These are phyloP conservation scores for Lycium ferocissimum DNA, from an alignment of 257 asterid genomes.

Conservation along the genomic window DNA sequence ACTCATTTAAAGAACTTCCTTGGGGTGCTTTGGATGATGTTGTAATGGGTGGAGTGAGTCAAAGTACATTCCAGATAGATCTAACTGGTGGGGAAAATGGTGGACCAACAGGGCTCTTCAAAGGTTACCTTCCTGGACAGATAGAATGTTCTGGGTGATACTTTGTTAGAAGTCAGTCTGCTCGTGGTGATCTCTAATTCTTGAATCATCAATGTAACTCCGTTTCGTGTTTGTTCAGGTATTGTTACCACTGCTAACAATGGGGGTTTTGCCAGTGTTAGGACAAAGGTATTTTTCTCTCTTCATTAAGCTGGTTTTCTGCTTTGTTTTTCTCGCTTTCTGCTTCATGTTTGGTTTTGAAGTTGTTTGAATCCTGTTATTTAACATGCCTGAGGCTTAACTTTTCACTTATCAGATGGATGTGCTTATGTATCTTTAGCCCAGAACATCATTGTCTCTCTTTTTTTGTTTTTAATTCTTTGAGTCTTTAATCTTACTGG, in stretches of 20 bases:
- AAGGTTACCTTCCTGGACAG: conserved; percentile 57
- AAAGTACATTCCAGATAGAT: conserved; percentile 76
- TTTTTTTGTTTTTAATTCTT: neutral
- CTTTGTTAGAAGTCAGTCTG: neutral
- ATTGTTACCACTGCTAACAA: conserved; percentile 89
- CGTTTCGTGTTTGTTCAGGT: conserved; percentile 49
- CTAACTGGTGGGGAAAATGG: conserved; percentile 82
- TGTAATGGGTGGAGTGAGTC: conserved; percentile 99
- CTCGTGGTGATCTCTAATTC: conserved; percentile 11
- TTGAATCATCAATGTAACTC: neutral
- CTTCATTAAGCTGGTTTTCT: conserved; percentile 8
- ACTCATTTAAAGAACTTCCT: conserved; percentile 65
- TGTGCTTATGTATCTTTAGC: neutral
- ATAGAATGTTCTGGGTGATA: neutral
- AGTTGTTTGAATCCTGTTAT: neutral
- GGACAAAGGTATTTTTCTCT: conserved; percentile 65
- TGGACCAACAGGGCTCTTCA: conserved; percentile 82
- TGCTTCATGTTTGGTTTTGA: conserved; percentile 1
- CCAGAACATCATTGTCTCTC: neutral
- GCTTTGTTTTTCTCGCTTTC: conserved; percentile 10
- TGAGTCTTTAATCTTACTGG: neutral
- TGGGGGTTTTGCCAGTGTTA: conserved; percentile 91
- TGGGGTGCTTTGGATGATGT: conserved; percentile 99
- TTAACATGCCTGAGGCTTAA: neutral
- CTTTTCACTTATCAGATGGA: neutral